Conservation (phyloP, 768 basidiomycete species). For the Phanerodontia chrysosporium region DNA sequence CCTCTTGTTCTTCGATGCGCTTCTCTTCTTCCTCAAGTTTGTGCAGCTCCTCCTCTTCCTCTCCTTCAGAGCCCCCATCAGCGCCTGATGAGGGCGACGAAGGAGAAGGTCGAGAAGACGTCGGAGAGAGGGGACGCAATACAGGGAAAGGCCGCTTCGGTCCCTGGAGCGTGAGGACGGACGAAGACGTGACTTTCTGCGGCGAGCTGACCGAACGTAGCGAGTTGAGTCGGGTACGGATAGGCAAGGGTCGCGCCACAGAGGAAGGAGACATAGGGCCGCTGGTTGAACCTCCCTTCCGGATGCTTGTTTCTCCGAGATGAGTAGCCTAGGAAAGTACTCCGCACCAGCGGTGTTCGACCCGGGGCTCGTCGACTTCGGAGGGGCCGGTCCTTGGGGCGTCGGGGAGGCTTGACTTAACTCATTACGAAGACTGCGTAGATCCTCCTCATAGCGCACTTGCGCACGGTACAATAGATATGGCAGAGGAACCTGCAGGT, state of each 20-base stretch:
- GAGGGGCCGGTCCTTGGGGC: conserved; percentile 3
- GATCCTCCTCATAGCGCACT: conserved; percentile 80
- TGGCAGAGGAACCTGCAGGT: conserved; percentile 76
- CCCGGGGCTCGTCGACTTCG: conserved; percentile 7
- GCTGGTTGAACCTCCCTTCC: conserved; percentile 15
- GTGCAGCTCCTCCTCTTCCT: conserved; percentile 50
- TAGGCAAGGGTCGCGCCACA: conserved; percentile 53
- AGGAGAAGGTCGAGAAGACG: conserved; percentile 32
- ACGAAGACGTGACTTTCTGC: conserved; percentile 62
- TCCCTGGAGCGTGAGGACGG: conserved; percentile 66
- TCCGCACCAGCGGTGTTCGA: conserved; percentile 14
- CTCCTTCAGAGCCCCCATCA: conserved; percentile 45
- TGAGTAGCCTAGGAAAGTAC: conserved; percentile 16
- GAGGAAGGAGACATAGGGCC: conserved; percentile 34
- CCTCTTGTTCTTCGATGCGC: conserved; percentile 61
- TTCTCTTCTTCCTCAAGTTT: conserved; percentile 71
- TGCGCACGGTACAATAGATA: conserved; percentile 84
- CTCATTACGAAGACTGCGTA: conserved; percentile 65
- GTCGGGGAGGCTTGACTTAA: conserved; percentile 46
- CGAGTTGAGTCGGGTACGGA: conserved; percentile 70
- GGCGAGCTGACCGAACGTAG: conserved; percentile 35
- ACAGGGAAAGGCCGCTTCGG: conserved; percentile 34
- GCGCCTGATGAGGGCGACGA: conserved; percentile 40
- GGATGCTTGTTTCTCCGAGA: conserved; percentile 9
- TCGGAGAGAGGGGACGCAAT: conserved; percentile 44